A percentile compares a stretch with the other conserved stretches of the same genome.
These are phyloP conservation scores for Quercus engelmannii DNA, from an alignment of 306 rosid genomes.

Conservation along the genomic window DNA sequence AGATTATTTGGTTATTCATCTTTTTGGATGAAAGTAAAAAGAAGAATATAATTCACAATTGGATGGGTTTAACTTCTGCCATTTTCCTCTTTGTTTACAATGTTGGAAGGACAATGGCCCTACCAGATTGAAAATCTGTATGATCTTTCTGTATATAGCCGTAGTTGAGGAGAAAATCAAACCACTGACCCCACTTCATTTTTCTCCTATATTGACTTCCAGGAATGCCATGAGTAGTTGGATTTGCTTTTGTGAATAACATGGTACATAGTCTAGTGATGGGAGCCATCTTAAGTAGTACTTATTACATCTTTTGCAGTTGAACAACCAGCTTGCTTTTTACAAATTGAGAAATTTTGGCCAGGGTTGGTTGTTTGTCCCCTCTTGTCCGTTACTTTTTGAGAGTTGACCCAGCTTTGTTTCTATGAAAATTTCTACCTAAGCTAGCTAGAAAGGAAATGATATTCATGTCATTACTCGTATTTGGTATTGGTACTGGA, in stretches of 20 bases:
- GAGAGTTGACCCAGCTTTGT: constrained; percentile 29
- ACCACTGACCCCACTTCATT: constrained; percentile 25
- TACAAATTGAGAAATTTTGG: constrained; percentile 20
- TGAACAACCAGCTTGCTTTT: constrained; percentile 27
- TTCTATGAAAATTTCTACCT: constrained; percentile 16
- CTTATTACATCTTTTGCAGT: constrained; percentile 20
- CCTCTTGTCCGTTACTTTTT: constrained; percentile 28
- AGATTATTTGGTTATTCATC: constrained; percentile 13
- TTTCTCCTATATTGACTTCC: constrained; percentile 34
- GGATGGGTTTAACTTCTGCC: constrained; percentile 5
- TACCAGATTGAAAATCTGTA: constrained; percentile 23
- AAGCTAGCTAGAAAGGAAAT: constrained; percentile 15
- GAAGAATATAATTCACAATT: constrained; percentile 6
- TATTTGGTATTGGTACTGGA: neutral
- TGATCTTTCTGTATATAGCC: neutral
- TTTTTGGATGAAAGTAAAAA: constrained; percentile 18
- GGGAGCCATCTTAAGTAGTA: constrained; percentile 16
- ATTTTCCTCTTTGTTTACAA: constrained; percentile 4
- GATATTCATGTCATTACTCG: neutral
- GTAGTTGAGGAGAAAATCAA: neutral
- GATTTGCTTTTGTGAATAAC: constrained; percentile 27
- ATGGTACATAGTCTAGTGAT: constrained; percentile 21
- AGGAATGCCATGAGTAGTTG: constrained; percentile 29
- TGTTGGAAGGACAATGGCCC: constrained; percentile 15
- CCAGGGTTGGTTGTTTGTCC: constrained; percentile 15